Evolutionary conservation across 495 filamentous ascomycete genomes (phyloP), one percentile per base, ranked within the genome.

Genomic region (Penicillium coprophilum): DNA sequence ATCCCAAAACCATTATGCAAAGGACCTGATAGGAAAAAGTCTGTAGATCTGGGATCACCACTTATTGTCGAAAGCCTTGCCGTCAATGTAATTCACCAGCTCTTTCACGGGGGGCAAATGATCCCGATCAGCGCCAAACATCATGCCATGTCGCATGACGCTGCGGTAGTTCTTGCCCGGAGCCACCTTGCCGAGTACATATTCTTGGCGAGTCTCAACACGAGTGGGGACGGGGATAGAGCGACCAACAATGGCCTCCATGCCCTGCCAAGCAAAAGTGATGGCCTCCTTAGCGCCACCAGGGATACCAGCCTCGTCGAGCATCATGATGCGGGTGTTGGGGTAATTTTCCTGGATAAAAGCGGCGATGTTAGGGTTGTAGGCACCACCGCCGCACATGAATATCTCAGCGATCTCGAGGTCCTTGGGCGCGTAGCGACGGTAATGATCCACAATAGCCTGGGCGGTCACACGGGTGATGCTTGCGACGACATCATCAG

Each of bases 331-430:
- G 31, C 71, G 68, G 3, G 79, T 74, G 9, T 72, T 63, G 7
- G 77, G 78, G 58, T 78, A 79, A 47, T 75, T 62, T 50, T 70
- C 46, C 58, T 82, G 75, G 46, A 85, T 77, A 55, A 75, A 80
- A 5, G 67, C 67, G 9, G 72, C 70, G 59, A 82, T 84, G 51
- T 82, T 84, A 2, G 80, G 82, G 62, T 84, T 83, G 46, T 75
- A 75, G 0, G 80, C 81, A 17, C 81, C 82, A 15, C 81, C 82
- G 15, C 81, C 82, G 66, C 80, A 83, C 77, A 85, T 81, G 69
- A 78, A 85, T 40, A 83, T 77, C 66, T 85, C 81, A 2, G 69
- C 71, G 45, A 78, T 74, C 56, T 78, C 72, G n/a, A 80, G 64
- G 24, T 70, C 69, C 41, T 71, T 61, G 6, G 79, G 80, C 15